Percentiles rank a stretch among this genome's conserved stretches.
Conservation (phyloP, 2,329 filamentous ascomycete genomes). For the Cladosporium oxysporum region DNA sequence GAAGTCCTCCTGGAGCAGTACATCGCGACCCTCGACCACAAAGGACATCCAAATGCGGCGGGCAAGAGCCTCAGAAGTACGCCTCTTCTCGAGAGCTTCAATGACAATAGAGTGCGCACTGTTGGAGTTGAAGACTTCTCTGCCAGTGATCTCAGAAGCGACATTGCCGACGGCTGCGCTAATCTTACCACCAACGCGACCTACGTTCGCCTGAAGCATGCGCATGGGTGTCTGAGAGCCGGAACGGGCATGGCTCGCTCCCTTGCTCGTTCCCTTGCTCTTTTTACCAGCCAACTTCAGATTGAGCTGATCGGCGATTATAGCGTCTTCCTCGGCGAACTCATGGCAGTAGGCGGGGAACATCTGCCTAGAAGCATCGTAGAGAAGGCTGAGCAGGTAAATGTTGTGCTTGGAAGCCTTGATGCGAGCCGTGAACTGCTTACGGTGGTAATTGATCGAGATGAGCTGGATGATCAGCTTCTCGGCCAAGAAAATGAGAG, state of each 20-base stretch:
- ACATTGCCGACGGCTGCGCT: slow-evolving; percentile 92
- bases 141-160: slow-evolving; percentile 91
- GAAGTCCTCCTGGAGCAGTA: slow-evolving; percentile 78
- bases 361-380: slow-evolving; percentile 82
- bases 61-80: slow-evolving; percentile 87
- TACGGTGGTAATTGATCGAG: slow-evolving; percentile 80
- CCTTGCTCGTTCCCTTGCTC: slow-evolving; percentile 32
- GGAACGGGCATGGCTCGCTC: slow-evolving; percentile 47
- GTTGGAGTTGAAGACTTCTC: slow-evolving; percentile 90
- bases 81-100: slow-evolving; percentile 81
- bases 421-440: slow-evolving; percentile 80
- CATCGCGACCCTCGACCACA: slow-evolving; percentile 83
- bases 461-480: slow-evolving; percentile 80
- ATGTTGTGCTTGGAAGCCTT: slow-evolving; percentile 88
- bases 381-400: slow-evolving; percentile 77
- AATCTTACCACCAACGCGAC: slow-evolving; percentile 86
- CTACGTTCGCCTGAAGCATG: slow-evolving; percentile 64
- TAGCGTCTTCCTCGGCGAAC: slow-evolving; percentile 87
- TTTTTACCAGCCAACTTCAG: slow-evolving; percentile 60
- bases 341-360: slow-evolving; percentile 93
- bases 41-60: slow-evolving; percentile 97
- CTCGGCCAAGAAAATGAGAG: slow-evolving; percentile 72
- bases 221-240: slow-evolving; percentile 76
- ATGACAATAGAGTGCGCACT: slow-evolving; percentile 87
- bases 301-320: slow-evolving; percentile 76